Evolutionary conservation across 176 grass and related monocot species (phyloP), one percentile per base, ranked within the genome.

Genomic region (Musa itinerans): DNA sequence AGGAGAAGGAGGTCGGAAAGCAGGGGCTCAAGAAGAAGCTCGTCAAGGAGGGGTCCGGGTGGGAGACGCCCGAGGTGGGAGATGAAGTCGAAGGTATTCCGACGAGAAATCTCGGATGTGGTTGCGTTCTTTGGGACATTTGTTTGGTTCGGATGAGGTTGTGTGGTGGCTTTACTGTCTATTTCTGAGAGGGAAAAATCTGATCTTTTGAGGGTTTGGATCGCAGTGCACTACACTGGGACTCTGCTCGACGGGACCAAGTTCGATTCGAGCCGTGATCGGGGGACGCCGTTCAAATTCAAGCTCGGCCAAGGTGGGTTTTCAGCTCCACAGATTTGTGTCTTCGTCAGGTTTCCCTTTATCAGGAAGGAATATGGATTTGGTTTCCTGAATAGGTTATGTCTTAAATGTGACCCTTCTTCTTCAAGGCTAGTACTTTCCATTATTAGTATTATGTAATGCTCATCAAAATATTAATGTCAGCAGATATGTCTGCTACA

Each of bases 1-100:
- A 96, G 79, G 92, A 96, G 89, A 92, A 96, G 89, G 89, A 92
- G 89, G 59, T 96, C 76, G 89, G 92, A 64, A 92, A 89, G 69
- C 62, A 90, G 74, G 92, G 92, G 52, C 87, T 96, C 21, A 96
- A 83, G 89, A 96, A 96, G 89, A 96, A 88, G 83, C 89, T 96
- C 54, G 75, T 96, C 29, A 92, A 92, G 81, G 87, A 86, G 69
- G 89, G 92, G 1, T 84, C 87, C 50, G 84, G 86, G 5, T 92
- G 92, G 92, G 92, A 92, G 16, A 80, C 68, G 10, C 87, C 92
- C 63, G 92, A 96, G 83, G 83, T 87, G 71, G 92, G 92, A 78
- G 92, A 96, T 74, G 89, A 96, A 83, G 92, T 96, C 50, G 92
- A 96, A 92, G 92, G 92, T 96, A 79, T 20, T 7, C 17, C 26